These are phyloP conservation scores for Lunasporangiospora selenospora DNA, from an alignment of 192 early-diverging fungal species.

Conservation along the genomic window DNA sequence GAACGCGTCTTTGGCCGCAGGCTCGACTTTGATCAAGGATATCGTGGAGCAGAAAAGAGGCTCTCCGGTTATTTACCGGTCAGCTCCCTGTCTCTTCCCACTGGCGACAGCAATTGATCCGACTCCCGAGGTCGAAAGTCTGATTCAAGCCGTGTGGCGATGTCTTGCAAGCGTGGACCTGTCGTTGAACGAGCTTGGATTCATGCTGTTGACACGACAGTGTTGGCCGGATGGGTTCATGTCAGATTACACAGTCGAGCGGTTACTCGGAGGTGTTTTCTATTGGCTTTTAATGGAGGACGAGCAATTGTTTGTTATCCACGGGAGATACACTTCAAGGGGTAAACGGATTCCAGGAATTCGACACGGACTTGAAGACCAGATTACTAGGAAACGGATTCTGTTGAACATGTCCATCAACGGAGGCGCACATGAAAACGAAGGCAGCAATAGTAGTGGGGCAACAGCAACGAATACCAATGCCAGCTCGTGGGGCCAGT, in stretches of 20 bases:
- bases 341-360: conserved; percentile 47
- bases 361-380: conserved; percentile 42
- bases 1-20: too few relatives aligned
- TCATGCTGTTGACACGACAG: conserved; percentile 54
- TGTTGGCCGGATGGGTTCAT: conserved; percentile 69
- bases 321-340: conserved; percentile 50
- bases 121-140: conserved; percentile 55
- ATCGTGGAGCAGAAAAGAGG: too few relatives aligned
- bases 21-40: too few relatives aligned
- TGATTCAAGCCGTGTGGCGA: conserved; percentile 55
- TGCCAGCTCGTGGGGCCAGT: background rate
- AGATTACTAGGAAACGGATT: conserved; percentile 2
- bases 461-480: background rate
- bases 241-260: conserved; percentile 56
- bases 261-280: conserved; percentile 53
- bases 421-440: background rate
- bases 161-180: conserved; percentile 59
- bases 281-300: conserved; percentile 61
- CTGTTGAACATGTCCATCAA: too few relatives aligned
- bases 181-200: conserved; percentile 61
- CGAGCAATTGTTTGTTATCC: conserved; percentile 54
- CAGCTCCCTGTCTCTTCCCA: conserved; percentile 55
- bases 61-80: too few relatives aligned
- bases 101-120: conserved; percentile 60
- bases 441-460: conserved; percentile 7